phyloP scores from a whole-genome alignment of 148 eudicot genomes.

The Silene latifolia region DNA sequence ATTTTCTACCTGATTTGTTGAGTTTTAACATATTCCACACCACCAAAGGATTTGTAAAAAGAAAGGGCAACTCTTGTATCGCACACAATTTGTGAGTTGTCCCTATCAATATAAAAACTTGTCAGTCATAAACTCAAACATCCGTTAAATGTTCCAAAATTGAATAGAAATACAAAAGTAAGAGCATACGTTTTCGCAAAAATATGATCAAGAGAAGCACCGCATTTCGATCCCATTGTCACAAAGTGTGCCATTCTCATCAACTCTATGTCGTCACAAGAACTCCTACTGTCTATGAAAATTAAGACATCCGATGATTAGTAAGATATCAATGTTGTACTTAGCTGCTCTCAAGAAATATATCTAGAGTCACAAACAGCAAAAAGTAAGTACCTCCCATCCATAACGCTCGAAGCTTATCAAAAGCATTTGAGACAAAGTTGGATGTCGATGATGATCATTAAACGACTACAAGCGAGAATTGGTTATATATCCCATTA shows the following conservation, averaged over 20 bases:
- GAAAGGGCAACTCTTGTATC: slow-evolving; percentile 77
- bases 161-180: not conserved
- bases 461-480: slow-evolving; percentile 64
- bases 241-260: slow-evolving; percentile 91
- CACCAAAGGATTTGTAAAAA: slow-evolving; percentile 60
- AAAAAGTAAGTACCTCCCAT: too few relatives aligned
- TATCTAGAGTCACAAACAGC: too few relatives aligned
- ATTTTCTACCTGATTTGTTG: slow-evolving; percentile 68
- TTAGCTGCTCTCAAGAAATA: too few relatives aligned
- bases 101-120: slow-evolving; percentile 25
- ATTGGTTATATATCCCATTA: not conserved
- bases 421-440: slow-evolving; percentile 55
- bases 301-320: slow-evolving; percentile 5
- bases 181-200: slow-evolving; percentile 57
- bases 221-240: slow-evolving; percentile 89
- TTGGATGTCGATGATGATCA: slow-evolving; percentile 68
- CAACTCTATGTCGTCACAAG: slow-evolving; percentile 85
- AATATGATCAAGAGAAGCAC: slow-evolving; percentile 51
- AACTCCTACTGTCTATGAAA: slow-evolving; percentile 58
- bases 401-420: slow-evolving; percentile 58
- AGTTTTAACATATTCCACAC: slow-evolving; percentile 77
- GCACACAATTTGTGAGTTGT: slow-evolving; percentile 53
- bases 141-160: not conserved
- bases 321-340: not conserved
- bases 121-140: slow-evolving; percentile 7